Conservation (phyloP, 306 rosid species). For the Dicorynia guianensis region DNA sequence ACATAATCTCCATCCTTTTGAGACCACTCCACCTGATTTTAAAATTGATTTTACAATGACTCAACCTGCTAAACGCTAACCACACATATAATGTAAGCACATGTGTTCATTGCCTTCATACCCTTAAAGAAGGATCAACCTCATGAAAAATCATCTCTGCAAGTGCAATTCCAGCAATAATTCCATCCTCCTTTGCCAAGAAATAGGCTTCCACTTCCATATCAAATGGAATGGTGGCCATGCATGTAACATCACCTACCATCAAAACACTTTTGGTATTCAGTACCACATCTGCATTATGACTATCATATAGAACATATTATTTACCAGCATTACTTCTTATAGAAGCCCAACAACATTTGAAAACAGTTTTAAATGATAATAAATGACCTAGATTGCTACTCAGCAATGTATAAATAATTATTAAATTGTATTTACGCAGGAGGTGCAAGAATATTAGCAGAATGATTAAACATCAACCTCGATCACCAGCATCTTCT, state of each 20-base stretch:
- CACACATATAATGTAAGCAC: slow-evolving; percentile 36
- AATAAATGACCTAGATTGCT: slow-evolving; percentile 11
- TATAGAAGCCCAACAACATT: neutral
- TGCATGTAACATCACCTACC: slow-evolving; percentile 85
- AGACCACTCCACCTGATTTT: slow-evolving; percentile 84
- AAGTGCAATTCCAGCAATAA: slow-evolving; percentile 80
- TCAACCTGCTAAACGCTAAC: slow-evolving; percentile 34
- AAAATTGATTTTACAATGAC: slow-evolving; percentile 34
- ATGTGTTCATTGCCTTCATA: slow-evolving; percentile 39
- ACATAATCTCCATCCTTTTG: slow-evolving; percentile 79
- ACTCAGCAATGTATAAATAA: neutral
- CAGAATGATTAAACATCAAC: slow-evolving; percentile 46
- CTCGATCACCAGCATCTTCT: slow-evolving; percentile 85
- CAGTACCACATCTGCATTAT: slow-evolving; percentile 28
- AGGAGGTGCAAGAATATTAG: neutral
- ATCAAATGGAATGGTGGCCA: slow-evolving; percentile 81
- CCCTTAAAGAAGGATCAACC: slow-evolving; percentile 89
- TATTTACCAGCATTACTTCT: neutral
- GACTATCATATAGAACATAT: neutral
- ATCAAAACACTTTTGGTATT: slow-evolving; percentile 36
- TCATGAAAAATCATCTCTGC: slow-evolving; percentile 83
- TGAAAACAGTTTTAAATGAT: neutral
- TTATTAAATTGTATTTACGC: neutral
- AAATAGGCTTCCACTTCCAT: slow-evolving; percentile 90
- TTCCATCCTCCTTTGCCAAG: slow-evolving; percentile 90